These are phyloP conservation scores for Monosporascus sp. DNA, from an alignment of 2,329 filamentous ascomycete species.

Conservation along the genomic window DNA sequence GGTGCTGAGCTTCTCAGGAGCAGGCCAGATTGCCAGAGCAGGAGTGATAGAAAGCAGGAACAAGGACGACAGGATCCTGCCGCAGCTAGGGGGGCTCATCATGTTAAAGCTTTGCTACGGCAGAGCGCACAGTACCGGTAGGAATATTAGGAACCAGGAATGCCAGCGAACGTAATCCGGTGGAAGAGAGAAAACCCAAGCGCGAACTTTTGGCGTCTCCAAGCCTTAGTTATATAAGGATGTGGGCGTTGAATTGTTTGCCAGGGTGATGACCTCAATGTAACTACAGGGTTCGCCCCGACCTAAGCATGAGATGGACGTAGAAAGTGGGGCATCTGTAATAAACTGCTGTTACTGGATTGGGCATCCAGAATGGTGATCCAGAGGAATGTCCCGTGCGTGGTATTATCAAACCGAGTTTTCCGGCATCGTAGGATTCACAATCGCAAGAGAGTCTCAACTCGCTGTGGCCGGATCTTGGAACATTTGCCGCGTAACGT, in stretches of 20 bases:
- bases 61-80: slow-evolving; percentile 24
- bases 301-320: background rate
- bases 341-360: background rate
- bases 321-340: background rate
- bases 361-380: background rate
- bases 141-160: slow-evolving; percentile 4
- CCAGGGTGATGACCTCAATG: background rate
- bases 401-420: background rate
- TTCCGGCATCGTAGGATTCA: background rate
- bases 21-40: slow-evolving; percentile 53
- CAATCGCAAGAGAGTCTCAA: background rate
- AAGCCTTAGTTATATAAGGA: background rate
- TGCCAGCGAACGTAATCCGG: background rate
- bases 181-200: background rate
- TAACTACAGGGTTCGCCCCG: background rate
- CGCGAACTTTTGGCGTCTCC: background rate
- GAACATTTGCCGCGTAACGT: background rate
- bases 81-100: slow-evolving; percentile 10
- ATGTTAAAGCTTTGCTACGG: slow-evolving; percentile 5
- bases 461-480: background rate
- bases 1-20: slow-evolving; percentile 44
- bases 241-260: background rate
- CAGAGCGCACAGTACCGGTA: slow-evolving; percentile 9
- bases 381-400: background rate
- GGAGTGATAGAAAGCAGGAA: slow-evolving; percentile 35